Evolutionary conservation across 495 filamentous ascomycete species (phyloP).

Genomic region (Neurospora sp.): DNA sequence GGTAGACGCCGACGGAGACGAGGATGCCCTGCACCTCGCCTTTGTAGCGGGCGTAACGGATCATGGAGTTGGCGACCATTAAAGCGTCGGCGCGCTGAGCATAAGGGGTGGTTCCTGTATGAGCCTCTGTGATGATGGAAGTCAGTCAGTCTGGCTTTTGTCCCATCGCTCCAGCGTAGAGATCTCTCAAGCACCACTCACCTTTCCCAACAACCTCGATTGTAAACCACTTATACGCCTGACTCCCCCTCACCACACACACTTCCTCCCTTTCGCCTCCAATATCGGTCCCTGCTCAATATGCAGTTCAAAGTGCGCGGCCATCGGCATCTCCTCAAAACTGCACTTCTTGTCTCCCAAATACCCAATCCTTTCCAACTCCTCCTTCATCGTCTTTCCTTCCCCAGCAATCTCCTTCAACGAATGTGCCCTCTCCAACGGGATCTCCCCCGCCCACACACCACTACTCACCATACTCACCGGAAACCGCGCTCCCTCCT

Average conservation of each 20-base stretch:
- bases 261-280: conserved; percentile 46
- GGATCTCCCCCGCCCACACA: conserved; percentile 63
- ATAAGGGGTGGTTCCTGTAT: conserved; percentile 69
- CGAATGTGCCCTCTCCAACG: conserved; percentile 49
- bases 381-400: conserved; percentile 52
- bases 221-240: conserved; percentile 62
- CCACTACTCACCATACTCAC: conserved; percentile 67
- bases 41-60: conserved; percentile 52
- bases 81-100: conserved; percentile 50
- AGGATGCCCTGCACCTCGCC: conserved; percentile 48
- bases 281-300: conserved; percentile 75
- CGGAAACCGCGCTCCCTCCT: conserved; percentile 74
- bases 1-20: conserved; percentile 64
- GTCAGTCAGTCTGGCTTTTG: background rate
- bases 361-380: conserved; percentile 62
- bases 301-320: conserved; percentile 74
- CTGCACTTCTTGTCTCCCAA: conserved; percentile 48
- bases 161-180: too few relatives aligned
- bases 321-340: conserved; percentile 56
- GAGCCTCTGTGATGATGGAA: conserved; percentile 38
- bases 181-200: background rate
- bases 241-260: conserved; percentile 62
- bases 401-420: conserved; percentile 40
- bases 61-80: conserved; percentile 57
- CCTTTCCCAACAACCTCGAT: conserved; percentile 50